These are phyloP conservation scores for Punica granatum DNA, from an alignment of 345 rosid species.

Conservation along the genomic window DNA sequence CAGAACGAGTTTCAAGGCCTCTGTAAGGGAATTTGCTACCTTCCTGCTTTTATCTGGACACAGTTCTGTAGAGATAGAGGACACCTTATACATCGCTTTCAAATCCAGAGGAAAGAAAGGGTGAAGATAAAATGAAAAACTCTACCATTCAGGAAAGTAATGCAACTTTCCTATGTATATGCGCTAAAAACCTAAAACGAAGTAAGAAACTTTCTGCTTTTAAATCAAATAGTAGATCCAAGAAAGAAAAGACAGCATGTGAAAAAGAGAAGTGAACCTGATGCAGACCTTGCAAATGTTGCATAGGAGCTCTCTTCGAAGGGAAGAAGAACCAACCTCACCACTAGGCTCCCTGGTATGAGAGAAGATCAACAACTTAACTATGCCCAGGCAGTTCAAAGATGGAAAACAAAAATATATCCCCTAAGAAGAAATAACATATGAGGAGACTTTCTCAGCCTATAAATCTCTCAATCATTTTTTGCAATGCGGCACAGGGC, in stretches of 20 bases:
- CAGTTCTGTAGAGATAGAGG: slow-evolving; percentile 37
- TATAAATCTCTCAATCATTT: slow-evolving; percentile 2
- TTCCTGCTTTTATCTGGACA: slow-evolving; percentile 43
- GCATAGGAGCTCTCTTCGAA: slow-evolving; percentile 94
- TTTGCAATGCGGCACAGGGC: not conserved
- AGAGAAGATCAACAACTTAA: slow-evolving; percentile 11
- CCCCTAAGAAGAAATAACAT: not conserved
- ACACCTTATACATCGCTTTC: not conserved
- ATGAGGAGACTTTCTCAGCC: not conserved
- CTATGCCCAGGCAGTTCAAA: slow-evolving; percentile 2
- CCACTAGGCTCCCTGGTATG: slow-evolving; percentile 82
- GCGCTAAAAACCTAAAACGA: not conserved
- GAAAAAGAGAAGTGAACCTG: slow-evolving; percentile 75
- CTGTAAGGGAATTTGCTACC: slow-evolving; percentile 47
- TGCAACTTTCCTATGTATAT: not conserved
- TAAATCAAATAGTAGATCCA: not conserved
- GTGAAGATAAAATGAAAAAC: not conserved
- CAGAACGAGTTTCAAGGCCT: slow-evolving; percentile 78
- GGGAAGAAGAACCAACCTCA: slow-evolving; percentile 88
- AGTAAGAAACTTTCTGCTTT: too few relatives aligned
- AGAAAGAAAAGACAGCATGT: not conserved
- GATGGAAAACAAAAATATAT: slow-evolving; percentile 18
- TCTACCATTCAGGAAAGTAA: not conserved
- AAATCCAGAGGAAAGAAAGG: not conserved
- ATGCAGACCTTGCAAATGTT: slow-evolving; percentile 93